Conservation (phyloP, 805 yeast genomes). For the Metschnikowia baotianmanensis region DNA sequence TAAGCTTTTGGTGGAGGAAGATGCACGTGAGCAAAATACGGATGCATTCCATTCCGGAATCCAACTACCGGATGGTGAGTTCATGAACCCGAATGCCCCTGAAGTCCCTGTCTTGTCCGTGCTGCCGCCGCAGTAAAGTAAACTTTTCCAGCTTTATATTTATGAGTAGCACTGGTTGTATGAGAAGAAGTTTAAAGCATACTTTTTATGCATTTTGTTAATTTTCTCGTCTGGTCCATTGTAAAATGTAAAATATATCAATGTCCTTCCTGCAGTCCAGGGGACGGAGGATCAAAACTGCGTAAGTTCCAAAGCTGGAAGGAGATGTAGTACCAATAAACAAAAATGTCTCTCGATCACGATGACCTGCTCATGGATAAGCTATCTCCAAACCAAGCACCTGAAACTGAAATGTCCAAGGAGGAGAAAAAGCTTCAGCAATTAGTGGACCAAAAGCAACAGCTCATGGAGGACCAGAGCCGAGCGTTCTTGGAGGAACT, state of each 20-base stretch:
- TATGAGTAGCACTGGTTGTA: background rate
- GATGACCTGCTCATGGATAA: slow-evolving; percentile 36
- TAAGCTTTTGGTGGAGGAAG: slow-evolving; percentile 40
- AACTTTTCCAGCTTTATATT: slow-evolving; percentile 1
- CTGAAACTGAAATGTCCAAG: slow-evolving; percentile 13
- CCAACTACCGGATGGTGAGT: slow-evolving; percentile 22
- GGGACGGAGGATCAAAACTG: too few species aligned
- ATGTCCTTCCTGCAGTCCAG: too few species aligned
- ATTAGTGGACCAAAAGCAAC: slow-evolving; percentile 29
- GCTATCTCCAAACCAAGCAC: slow-evolving; percentile 18
- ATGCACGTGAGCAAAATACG: slow-evolving; percentile 27
- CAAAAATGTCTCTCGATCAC: slow-evolving; percentile 24
- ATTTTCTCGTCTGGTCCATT: too few species aligned
- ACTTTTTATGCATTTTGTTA: too few species aligned
- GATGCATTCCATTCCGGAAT: slow-evolving; percentile 15
- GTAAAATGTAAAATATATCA: too few species aligned
- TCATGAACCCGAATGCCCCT: slow-evolving; percentile 14
- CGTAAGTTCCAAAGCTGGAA: too few species aligned
- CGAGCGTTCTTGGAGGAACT: slow-evolving; percentile 32
- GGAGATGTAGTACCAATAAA: too few species aligned
- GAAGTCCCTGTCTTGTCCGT: slow-evolving; percentile 36
- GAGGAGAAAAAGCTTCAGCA: slow-evolving; percentile 28
- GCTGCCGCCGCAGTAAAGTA: slow-evolving; percentile 33
- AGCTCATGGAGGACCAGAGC: slow-evolving; percentile 32
- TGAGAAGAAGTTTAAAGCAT: too few species aligned